phyloP scores from a whole-genome alignment of 768 basidiomycete genomes.

The Hericium erinaceus region DNA sequence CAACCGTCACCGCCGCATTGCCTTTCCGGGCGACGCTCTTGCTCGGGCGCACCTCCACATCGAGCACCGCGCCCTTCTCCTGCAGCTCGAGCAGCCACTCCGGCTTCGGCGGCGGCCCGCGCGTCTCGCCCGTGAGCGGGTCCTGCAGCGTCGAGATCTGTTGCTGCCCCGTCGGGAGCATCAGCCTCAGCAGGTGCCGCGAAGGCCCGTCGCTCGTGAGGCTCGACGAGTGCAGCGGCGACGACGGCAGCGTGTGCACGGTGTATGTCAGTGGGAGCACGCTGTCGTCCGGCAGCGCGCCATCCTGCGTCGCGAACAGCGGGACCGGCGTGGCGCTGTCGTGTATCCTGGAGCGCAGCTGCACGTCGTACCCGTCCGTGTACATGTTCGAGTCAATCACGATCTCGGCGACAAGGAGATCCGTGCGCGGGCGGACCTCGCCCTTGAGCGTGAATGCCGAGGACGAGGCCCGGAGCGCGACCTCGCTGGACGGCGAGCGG shows the following conservation, averaged over 20 bases:
- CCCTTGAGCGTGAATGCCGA: constrained; percentile 56
- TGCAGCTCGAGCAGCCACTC: constrained; percentile 64
- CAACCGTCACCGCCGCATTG: constrained; percentile 32
- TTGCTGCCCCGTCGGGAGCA: constrained; percentile 76
- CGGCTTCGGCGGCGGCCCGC: constrained; percentile 52
- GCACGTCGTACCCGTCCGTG: constrained; percentile 61
- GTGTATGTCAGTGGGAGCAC: constrained; percentile 47
- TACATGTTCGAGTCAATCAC: constrained; percentile 78
- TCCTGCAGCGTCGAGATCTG: constrained; percentile 69
- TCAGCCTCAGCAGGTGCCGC: constrained; percentile 70
- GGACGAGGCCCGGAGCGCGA: constrained; percentile 25
- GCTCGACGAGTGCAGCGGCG: constrained; percentile 69
- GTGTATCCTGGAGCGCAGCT: constrained; percentile 34
- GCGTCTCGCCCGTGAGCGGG: constrained; percentile 67
- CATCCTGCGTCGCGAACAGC: constrained; percentile 16
- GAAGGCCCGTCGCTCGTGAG: constrained; percentile 42
- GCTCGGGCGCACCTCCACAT: constrained; percentile 43
- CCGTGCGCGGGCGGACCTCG: constrained; percentile 50
- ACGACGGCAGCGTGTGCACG: constrained; percentile 72
- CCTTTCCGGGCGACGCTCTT: constrained; percentile 21
- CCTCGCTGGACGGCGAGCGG: constrained; percentile 27
- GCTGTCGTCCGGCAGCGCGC: neutral
- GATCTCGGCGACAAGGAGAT: constrained; percentile 70
- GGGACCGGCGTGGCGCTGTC: constrained; percentile 29
- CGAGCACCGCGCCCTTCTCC: constrained; percentile 49